phyloP scores from a whole-genome alignment of 2,329 filamentous ascomycete genomes.

The Penicillium sp. region DNA sequence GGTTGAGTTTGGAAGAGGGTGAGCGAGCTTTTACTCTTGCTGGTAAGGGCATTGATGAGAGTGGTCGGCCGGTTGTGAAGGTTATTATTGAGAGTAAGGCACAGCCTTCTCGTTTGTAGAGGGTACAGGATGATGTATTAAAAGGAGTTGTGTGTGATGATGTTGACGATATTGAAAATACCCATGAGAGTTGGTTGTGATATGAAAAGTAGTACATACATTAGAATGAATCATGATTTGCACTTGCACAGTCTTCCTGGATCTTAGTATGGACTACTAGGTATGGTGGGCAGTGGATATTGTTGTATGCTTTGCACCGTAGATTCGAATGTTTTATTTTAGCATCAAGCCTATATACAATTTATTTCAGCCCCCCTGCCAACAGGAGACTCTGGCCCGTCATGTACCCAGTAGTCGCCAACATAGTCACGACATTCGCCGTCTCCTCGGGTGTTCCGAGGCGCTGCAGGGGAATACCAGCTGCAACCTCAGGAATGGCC shows the following conservation, averaged over 20 bases:
- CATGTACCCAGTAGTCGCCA: conserved; percentile 64
- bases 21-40: conserved; percentile 58
- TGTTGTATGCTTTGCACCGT: too few species aligned
- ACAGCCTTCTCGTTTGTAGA: conserved; percentile 13
- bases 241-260: too few species aligned
- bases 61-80: conserved; percentile 58
- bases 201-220: background rate
- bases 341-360: background rate
- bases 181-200: conserved; percentile 16
- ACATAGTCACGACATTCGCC: conserved; percentile 65
- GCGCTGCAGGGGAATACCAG: conserved; percentile 63
- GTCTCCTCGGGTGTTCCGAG: conserved; percentile 64
- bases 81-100: conserved; percentile 49
- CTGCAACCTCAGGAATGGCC: conserved; percentile 62
- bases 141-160: conserved; percentile 5
- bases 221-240: background rate
- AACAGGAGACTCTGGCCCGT: conserved; percentile 61
- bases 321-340: too few species aligned
- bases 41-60: conserved; percentile 55
- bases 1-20: conserved; percentile 52
- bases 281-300: too few species aligned
- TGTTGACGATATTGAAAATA: conserved; percentile 26
- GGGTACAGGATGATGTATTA: background rate
- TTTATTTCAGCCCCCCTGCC: conserved; percentile 57
- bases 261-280: too few species aligned